Evolutionary conservation across 2,329 filamentous ascomycete species (phyloP), one percentile per base, ranked within the genome.

Genomic region (Colletotrichum incanum): DNA sequence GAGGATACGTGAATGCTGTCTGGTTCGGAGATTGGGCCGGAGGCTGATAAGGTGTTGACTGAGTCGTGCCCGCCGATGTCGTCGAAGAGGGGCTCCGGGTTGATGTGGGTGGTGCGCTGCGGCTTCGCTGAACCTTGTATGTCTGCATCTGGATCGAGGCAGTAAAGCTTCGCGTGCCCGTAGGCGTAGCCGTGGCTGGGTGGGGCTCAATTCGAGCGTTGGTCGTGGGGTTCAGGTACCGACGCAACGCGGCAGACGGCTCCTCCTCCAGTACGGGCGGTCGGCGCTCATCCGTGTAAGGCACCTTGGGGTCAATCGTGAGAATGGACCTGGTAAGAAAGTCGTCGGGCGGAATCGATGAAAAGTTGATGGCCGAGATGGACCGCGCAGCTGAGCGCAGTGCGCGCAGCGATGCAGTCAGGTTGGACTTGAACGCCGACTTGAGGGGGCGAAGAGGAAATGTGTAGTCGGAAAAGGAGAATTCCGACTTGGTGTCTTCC

Each of bases 141-240:
- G 91, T 93, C 77, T 92, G 90, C 91, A 93, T 92, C 78, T 93
- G 91, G 71, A 93, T 93, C 1, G 91, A 92, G 34, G 91, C 90
- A 18, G 90, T 91, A 76, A 89, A 92, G 64, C 83, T 82, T 72
- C 84, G 81, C 59, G 70, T 74, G 20, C 69, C 60, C 75, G 72
- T 60, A 7, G 65, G 50, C 60, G 75, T 79, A 34, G 59, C 59
- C 28, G 78, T 80, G 73, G 78, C 78, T n/a, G 77, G 74, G 34
- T 78, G 84, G 34, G 79, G 82, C 67, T 88, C 85, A 47, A 86
- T 82, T 23, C 84, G 86, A 8, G 83, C 80, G 60, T 82, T 85
- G 23, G 86, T 90, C 1, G 89, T 90, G 11, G 91, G 91, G 77
- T 93, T 93, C 26, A 93, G 84, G 76, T 93, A 93, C 58, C 91